Conservation (phyloP, 2,329 filamentous ascomycete species). For the Calonectria multiphialidica region DNA sequence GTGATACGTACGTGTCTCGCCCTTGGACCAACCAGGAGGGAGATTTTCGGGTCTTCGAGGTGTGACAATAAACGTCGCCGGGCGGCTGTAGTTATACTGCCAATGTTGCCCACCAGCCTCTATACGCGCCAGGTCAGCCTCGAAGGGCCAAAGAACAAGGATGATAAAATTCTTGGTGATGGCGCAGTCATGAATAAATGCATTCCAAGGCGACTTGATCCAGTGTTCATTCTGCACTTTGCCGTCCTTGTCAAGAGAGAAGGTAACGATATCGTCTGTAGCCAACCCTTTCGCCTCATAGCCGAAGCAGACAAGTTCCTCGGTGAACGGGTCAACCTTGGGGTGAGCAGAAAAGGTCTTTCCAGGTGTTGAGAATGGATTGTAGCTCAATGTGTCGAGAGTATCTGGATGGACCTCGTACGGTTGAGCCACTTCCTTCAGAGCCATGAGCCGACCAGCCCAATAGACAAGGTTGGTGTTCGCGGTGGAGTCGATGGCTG, state of each 20-base stretch:
- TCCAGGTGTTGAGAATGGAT: background rate
- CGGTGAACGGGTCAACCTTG: background rate
- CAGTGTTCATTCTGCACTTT: background rate
- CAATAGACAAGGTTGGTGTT: background rate
- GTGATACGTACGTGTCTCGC: background rate
- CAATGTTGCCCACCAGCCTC: background rate
- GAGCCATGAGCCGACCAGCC: background rate
- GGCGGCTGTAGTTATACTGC: background rate
- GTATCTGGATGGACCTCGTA: background rate
- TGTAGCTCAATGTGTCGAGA: background rate
- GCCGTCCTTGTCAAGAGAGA: background rate
- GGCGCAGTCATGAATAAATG: background rate
- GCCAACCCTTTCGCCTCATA: background rate
- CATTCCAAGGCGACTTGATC: background rate
- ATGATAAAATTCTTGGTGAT: background rate
- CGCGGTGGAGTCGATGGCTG: background rate
- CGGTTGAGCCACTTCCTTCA: background rate
- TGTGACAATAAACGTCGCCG: background rate
- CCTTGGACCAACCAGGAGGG: background rate
- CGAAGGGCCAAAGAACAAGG: background rate
- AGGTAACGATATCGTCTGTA: background rate
- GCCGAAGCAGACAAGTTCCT: background rate
- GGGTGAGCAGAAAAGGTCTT: background rate
- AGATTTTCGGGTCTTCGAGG: background rate
- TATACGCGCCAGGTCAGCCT: background rate